Evolutionary conservation across 2,329 filamentous ascomycete species (phyloP), one percentile per base, ranked within the genome.

Genomic region (Graphiopsis chlorocephala): DNA sequence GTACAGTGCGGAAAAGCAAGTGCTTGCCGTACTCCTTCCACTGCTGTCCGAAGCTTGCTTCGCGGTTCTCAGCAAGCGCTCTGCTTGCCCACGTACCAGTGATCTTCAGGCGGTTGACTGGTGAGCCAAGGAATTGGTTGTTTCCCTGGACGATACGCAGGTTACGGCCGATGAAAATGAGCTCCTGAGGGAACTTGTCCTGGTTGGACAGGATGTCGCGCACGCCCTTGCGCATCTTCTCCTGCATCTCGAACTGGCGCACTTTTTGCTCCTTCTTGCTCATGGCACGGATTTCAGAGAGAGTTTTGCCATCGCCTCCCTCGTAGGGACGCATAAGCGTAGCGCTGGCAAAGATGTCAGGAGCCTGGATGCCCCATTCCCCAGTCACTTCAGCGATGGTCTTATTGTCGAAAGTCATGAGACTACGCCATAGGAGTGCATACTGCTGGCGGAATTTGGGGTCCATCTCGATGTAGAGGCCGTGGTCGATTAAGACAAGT

Each of bases 401-500:
- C 25, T 84, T 81, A 78, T 97, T 97, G 82, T 99, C 95, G 70
- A 98, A 95, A 0, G 92, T 93, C 82, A 98, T 88, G 12, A 99
- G 86, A 0, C 90, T 89, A 78, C 96, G 96, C 95, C 95, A 99
- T 81, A 99, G 95, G 4, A 86, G 82, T 20, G 89, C 88, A 77
- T 98, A 98, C 76, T 98, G 87, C 73, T 90, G 89, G 12, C 93
- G 86, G 80, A 98, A 97, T 66, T 86, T 82, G 1, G 90, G 89
- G 26, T 86, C 83, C 91, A 98, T 95, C 77, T 91, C 90, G 64
- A 98, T 92, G 80, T 99, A 99, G 6, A 99, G 86, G 0, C 95
- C 95, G 78, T 99, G 95, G 78, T 99, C 95, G 75, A 99, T 97
- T 38, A 99, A 88, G 0, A 98, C 94, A 31, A 99, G 85, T 80